These are phyloP conservation scores for Pseudogymnoascus pannorum DNA, from an alignment of 2,329 filamentous ascomycete genomes.

Conservation along the genomic window DNA sequence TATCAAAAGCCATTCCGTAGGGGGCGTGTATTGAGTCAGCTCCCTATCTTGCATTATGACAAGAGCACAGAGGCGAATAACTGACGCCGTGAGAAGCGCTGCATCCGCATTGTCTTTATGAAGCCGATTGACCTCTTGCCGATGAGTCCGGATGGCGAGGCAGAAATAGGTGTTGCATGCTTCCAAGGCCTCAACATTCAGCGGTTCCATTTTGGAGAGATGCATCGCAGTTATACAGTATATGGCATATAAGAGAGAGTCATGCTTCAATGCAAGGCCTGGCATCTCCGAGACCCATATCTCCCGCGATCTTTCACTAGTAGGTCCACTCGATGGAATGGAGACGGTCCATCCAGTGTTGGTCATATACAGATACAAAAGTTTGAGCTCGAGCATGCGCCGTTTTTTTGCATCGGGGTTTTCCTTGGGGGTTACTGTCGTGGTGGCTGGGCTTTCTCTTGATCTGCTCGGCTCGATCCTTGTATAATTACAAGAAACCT, in stretches of 20 bases:
- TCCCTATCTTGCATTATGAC: slow-evolving; percentile 16
- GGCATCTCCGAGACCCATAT: slow-evolving; percentile 12
- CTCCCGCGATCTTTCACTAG: slow-evolving; percentile 5
- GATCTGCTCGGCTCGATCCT: slow-evolving; percentile 8
- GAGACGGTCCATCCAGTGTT: slow-evolving; percentile 15
- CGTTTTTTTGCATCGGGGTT: slow-evolving; percentile 16
- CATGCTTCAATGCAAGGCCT: slow-evolving; percentile 16
- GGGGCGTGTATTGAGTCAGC: slow-evolving; percentile 16
- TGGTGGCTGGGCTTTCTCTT: neutral
- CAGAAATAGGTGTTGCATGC: slow-evolving; percentile 17
- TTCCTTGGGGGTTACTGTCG: neutral
- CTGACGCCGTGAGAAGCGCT: slow-evolving; percentile 16
- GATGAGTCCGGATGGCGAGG: slow-evolving; percentile 16
- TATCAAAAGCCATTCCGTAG: slow-evolving; percentile 19
- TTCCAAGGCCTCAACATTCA: slow-evolving; percentile 13
- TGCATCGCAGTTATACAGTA: slow-evolving; percentile 20
- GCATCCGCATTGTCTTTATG: slow-evolving; percentile 17
- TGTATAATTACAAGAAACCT: slow-evolving; percentile 17
- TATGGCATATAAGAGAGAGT: slow-evolving; percentile 18
- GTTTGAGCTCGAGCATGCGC: slow-evolving; percentile 18
- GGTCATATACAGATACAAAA: slow-evolving; percentile 20
- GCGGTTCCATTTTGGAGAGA: slow-evolving; percentile 14
- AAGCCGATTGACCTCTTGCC: slow-evolving; percentile 15
- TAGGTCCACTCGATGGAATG: neutral
- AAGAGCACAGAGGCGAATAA: slow-evolving; percentile 17